Evolutionary conservation across 495 filamentous ascomycete species (phyloP), one percentile per base, ranked within the genome.

Genomic region (Bacidia gigantensis): DNA sequence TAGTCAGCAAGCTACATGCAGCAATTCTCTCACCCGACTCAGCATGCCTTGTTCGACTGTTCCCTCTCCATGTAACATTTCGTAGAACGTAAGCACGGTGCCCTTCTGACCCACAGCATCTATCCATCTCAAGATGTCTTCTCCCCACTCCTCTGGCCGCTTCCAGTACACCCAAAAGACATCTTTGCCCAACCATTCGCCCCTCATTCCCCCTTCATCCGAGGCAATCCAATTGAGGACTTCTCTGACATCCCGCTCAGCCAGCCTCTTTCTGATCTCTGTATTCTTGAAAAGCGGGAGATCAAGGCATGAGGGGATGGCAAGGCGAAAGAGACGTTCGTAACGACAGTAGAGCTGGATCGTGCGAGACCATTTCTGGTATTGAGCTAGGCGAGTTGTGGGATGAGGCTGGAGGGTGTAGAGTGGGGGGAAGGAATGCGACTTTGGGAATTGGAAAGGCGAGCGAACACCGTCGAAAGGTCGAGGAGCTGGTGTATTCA

Each of bases 311-410:
- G 84, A 71, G 38, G 76, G 67, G 11, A 92, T 69, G 2, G 80
- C 70, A 25, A 96, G 74, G 26, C 77, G 76, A 72, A 77, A 93
- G 59, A 85, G 62, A 39, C 74, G 79, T 67, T 90, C 77, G 64
- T 83, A 73, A 0, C 79, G 77, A 65, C 86, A 89, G 81, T 92
- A 98, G 59, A 81, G 59, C 52, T 84, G 86, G 60, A 98, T 80
- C 17, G 95, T 77, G n/a, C 77, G 62, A 39, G 83, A 81, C 92
- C 92, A 98, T 69, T 84, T 86, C 29, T 73, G 66, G 49, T 88
- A 79, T 64, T 97, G 92, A 21, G 79, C 75, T 65, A 78, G 74
- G 60, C 78, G 84, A 11, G 87, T 95, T 25, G 72, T 69, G 57
- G 71, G 72, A 72, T 88, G 89, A 43, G 83, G 80, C 72, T 97